A percentile compares a stretch with the other conserved stretches of the same genome.
Conservation (phyloP, 345 rosid species). For the Syzygium jambos region DNA sequence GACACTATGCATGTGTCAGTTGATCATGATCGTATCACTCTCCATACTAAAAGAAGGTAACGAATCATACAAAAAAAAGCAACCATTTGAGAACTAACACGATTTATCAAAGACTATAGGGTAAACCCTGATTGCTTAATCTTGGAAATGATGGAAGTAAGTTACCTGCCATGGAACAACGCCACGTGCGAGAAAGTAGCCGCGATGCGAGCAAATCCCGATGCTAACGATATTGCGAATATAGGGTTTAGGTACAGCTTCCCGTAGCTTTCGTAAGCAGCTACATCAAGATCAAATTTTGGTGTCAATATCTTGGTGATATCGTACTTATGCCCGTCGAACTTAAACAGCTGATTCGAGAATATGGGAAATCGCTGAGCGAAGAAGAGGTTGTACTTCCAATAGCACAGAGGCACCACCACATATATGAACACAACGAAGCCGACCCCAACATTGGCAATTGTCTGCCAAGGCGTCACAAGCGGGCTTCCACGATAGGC, state of each 20-base stretch:
- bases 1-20: background rate
- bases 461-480: conserved; percentile 79
- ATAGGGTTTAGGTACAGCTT: conserved; percentile 93
- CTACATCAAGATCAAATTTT: conserved; percentile 49
- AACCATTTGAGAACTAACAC: background rate
- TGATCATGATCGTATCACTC: background rate
- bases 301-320: conserved; percentile 73
- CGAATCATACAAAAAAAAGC: background rate
- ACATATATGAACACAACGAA: conserved; percentile 82
- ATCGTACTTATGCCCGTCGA: conserved; percentile 64
- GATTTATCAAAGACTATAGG: background rate
- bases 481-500: conserved; percentile 92
- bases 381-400: conserved; percentile 79
- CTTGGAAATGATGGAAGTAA: background rate
- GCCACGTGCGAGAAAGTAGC: conserved; percentile 93
- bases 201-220: conserved; percentile 81
- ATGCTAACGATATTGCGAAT: conserved; percentile 85
- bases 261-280: conserved; percentile 62
- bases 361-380: conserved; percentile 81
- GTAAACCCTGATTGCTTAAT: background rate
- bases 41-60: background rate
- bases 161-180: conserved; percentile 79
- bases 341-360: conserved; percentile 72
- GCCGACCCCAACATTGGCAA: conserved; percentile 74
- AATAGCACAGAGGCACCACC: conserved; percentile 75